Evolutionary conservation across 805 yeast genomes (phyloP).

Genomic region (Clavispora asparagi): DNA sequence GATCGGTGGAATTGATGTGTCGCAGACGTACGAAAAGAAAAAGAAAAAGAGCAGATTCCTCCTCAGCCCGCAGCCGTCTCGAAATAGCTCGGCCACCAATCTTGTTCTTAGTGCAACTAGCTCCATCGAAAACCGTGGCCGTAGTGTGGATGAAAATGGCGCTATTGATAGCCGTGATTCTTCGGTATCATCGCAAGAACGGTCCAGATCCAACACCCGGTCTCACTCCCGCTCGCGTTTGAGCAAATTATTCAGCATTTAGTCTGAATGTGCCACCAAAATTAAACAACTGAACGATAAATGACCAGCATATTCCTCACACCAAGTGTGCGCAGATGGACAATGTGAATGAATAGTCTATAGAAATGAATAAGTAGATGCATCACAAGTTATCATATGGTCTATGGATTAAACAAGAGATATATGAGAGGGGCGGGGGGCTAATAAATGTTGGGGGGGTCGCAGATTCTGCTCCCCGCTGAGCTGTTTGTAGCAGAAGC

Average conservation of each 20-base stretch:
- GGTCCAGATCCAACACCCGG: neutral
- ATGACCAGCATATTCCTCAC: neutral
- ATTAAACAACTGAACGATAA: neutral
- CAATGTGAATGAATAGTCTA: no score
- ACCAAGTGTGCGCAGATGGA: no score
- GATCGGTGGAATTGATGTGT: conserved; percentile 23
- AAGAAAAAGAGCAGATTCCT: conserved; percentile 10
- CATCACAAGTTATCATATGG: no score
- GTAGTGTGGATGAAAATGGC: neutral
- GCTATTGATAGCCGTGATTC: conserved; percentile 5
- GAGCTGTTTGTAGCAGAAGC: no score
- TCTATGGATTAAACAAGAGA: no score
- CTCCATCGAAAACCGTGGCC: conserved; percentile 5
- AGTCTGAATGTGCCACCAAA: neutral
- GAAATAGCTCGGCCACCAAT: conserved; percentile 8
- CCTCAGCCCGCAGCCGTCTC: conserved; percentile 11
- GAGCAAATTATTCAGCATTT: neutral
- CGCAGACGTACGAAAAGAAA: conserved; percentile 14
- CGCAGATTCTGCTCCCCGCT: no score
- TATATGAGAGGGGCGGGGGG: no score
- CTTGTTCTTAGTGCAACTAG: conserved; percentile 8
- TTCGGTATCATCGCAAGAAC: conserved; percentile 1
- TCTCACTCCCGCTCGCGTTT: conserved; percentile 2
- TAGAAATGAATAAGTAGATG: no score
- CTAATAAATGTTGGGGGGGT: no score